Conservation (phyloP, 805 yeast species). For the Monosporozyma servazzii region DNA sequence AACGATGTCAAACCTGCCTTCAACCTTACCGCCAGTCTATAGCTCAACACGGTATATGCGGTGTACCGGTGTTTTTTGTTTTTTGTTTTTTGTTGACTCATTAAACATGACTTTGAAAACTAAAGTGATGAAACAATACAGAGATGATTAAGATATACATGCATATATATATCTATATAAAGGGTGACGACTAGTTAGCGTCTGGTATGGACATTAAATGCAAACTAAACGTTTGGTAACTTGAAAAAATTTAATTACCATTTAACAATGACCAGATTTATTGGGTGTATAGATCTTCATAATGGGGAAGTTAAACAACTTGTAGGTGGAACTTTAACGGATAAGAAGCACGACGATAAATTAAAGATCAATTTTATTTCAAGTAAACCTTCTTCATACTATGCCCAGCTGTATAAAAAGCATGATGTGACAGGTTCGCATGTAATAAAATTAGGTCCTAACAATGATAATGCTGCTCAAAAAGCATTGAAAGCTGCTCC, state of each 20-base stretch:
- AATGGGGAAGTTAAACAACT: slow-evolving; percentile 93
- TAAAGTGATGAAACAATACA: no score
- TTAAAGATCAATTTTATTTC: slow-evolving; percentile 74
- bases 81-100: no score
- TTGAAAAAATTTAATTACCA: not conserved
- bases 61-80: not conserved
- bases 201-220: not conserved
- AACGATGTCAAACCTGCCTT: no score
- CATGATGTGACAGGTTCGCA: slow-evolving; percentile 68
- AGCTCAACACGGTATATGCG: not conserved
- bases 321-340: slow-evolving; percentile 82
- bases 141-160: no score
- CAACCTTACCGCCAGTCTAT: not conserved
- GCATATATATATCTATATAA: no score
- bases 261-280: slow-evolving; percentile 63
- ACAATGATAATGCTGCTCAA: slow-evolving; percentile 74
- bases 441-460: slow-evolving; percentile 82
- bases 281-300: slow-evolving; percentile 94
- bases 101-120: no score
- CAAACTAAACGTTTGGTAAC: not conserved
- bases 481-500: slow-evolving; percentile 76
- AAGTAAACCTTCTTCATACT: slow-evolving; percentile 60
- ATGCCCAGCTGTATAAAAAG: slow-evolving; percentile 57
- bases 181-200: no score
- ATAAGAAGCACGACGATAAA: slow-evolving; percentile 37